Evolutionary conservation across 2,329 filamentous ascomycete genomes (phyloP), one percentile per base, ranked within the genome.

Genomic region (Nemania sp.): DNA sequence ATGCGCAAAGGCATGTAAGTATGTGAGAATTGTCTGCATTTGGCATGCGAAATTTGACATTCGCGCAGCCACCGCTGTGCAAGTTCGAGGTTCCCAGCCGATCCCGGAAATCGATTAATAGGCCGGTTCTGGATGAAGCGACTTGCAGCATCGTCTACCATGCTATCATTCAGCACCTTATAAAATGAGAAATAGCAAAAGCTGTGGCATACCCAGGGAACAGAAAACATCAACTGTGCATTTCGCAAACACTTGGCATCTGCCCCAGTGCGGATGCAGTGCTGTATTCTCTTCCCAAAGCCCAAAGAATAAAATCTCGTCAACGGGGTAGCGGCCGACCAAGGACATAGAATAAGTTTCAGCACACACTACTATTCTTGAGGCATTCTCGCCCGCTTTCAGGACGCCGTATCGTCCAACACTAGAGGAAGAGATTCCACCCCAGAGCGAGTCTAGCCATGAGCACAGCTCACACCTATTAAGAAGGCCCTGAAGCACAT

Each of bases 1-100:
- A 52, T 23, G 23, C 43, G 50, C 28, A 42, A 36, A 3, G 50
- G 50, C 50, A 52, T 52, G 30, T 42, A 52, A 2, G 17, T 42
- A 5, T 37, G 36, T 3, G 36, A 42, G 12, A 19, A 5, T 1
- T 22, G 8, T 34, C 11, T 28, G 22, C 50, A 52, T 42, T 36
- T 47, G 14, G 17, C 20, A 48, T 48, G 50, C 7, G 43, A 52
- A 17, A 11, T 14, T 30, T 30, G 36, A 14, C 50, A 52, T 11
- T 36, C 24, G 9, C 20, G 28, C 23, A 52, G n/a, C 43, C 50
- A 52, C 22, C 42, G 36, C 17, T 19, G 15, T 14, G 43, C 43
- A 14, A 34, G 50, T n/a, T 7, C 5, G 6, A 47, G 26, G 15
- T 19, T 52, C 11, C 37, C 23, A 14, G 37, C 12, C 19, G 43